phyloP scores from a whole-genome alignment of 805 yeast genomes.

The Hemisphaericaspora nanyangensis region DNA sequence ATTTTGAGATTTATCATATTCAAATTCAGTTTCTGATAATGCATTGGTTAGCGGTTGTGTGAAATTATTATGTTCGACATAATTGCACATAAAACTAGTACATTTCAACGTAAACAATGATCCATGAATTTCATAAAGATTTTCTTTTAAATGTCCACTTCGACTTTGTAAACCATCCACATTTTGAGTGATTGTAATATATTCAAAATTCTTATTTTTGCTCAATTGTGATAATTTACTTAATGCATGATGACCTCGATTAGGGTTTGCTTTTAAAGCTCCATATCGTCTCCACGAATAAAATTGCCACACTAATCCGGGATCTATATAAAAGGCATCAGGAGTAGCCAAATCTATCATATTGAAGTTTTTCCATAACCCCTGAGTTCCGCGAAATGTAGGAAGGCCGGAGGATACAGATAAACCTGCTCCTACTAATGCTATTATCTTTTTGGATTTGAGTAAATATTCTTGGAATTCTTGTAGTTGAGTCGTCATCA shows the following conservation, averaged over 20 bases:
- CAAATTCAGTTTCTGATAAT: slow-evolving; percentile 39
- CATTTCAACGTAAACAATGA: slow-evolving; percentile 69
- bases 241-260: slow-evolving; percentile 67
- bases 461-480: slow-evolving; percentile 51
- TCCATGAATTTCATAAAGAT: slow-evolving; percentile 76
- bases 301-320: slow-evolving; percentile 88
- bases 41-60: slow-evolving; percentile 59
- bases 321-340: slow-evolving; percentile 80
- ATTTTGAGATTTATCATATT: slow-evolving; percentile 16
- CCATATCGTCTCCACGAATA: slow-evolving; percentile 64
- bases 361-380: slow-evolving; percentile 73
- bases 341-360: slow-evolving; percentile 88
- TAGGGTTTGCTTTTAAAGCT: slow-evolving; percentile 69
- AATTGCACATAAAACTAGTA: slow-evolving; percentile 71
- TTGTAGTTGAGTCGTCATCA: slow-evolving; percentile 20
- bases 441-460: slow-evolving; percentile 48
- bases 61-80: slow-evolving; percentile 47
- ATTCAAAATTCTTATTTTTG: slow-evolving; percentile 21
- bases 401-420: slow-evolving; percentile 75
- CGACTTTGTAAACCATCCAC: slow-evolving; percentile 72
- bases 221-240: slow-evolving; percentile 52
- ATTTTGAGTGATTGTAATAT: slow-evolving; percentile 75
- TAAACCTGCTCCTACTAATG: slow-evolving; percentile 80
- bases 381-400: slow-evolving; percentile 68
- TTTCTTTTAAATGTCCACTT: slow-evolving; percentile 53